Conservation (phyloP, 306 rosid species). For the Fagus crenata region DNA sequence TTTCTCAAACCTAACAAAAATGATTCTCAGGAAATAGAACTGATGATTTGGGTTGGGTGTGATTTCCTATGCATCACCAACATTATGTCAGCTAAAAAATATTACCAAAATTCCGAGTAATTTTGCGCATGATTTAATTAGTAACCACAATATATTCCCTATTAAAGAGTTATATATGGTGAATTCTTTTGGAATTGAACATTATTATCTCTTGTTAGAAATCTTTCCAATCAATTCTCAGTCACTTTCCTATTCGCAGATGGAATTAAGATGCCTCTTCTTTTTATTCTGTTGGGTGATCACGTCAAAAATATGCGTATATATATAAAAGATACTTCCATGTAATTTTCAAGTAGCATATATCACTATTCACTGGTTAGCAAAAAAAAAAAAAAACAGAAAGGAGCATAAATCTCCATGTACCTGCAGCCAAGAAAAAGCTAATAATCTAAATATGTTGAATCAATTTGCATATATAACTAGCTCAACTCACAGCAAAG, state of each 20-base stretch:
- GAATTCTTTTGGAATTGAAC: not conserved
- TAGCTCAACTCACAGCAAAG: not conserved
- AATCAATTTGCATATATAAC: not conserved
- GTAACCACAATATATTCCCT: not conserved
- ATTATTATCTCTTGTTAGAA: not conserved
- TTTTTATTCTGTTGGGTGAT: not conserved
- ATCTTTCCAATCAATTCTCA: not conserved
- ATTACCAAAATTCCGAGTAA: not conserved
- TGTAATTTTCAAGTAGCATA: not conserved
- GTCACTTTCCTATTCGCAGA: not conserved
- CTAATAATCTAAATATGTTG: not conserved
- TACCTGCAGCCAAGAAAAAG: constrained; percentile 1
- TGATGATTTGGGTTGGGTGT: not conserved
- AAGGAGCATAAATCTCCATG: not conserved
- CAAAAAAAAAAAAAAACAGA: no score
- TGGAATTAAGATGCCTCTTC: not conserved
- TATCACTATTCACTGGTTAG: no score
- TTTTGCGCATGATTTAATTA: not conserved
- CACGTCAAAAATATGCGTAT: not conserved
- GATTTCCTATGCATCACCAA: not conserved
- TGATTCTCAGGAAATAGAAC: not conserved
- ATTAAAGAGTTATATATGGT: not conserved
- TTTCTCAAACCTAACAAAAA: not conserved
- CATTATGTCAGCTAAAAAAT: not conserved
- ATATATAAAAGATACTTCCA: not conserved